Evolutionary conservation across 2,329 filamentous ascomycete genomes (phyloP).

Genomic region (Magnaporthiopsis poae): DNA sequence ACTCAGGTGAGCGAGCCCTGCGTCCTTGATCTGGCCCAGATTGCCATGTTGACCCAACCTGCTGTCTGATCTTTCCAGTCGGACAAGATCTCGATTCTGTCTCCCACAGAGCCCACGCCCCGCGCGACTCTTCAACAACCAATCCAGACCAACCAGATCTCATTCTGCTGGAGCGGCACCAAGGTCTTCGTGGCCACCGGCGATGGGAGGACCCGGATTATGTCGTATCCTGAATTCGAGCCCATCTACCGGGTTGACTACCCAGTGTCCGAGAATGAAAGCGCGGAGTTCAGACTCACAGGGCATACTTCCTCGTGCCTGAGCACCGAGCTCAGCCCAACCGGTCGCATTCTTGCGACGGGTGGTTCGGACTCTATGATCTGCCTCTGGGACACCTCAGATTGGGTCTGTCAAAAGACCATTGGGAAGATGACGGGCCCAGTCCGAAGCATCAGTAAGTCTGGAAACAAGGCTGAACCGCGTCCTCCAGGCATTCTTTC

Average conservation of each 20-base stretch:
- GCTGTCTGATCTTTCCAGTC: conserved; percentile 29
- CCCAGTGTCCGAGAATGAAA: conserved; percentile 27
- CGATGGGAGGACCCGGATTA: conserved; percentile 60
- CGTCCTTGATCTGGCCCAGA: not conserved
- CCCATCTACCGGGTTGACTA: conserved; percentile 42
- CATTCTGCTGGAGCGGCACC: conserved; percentile 63
- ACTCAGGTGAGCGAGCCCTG: conserved; percentile 48
- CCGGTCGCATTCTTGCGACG: conserved; percentile 61
- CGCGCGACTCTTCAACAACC: conserved; percentile 51
- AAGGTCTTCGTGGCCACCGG: conserved; percentile 62
- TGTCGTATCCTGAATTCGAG: conserved; percentile 56
- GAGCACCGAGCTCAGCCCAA: conserved; percentile 59
- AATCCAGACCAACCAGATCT: conserved; percentile 60
- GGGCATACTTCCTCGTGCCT: conserved; percentile 67
- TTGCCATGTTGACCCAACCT: too few relatives aligned
- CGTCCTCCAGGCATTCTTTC: not conserved
- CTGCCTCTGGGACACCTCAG: conserved; percentile 65
- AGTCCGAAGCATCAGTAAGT: conserved; percentile 57
- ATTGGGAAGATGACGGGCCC: conserved; percentile 59
- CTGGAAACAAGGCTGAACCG: not conserved
- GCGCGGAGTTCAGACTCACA: conserved; percentile 49
- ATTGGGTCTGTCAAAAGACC: conserved; percentile 67
- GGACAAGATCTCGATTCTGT: conserved; percentile 53
- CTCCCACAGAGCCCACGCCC: conserved; percentile 46
- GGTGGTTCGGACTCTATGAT: conserved; percentile 69